Evolutionary conservation across 2,329 filamentous ascomycete genomes (phyloP).

Genomic region (Septoria petroselini): DNA sequence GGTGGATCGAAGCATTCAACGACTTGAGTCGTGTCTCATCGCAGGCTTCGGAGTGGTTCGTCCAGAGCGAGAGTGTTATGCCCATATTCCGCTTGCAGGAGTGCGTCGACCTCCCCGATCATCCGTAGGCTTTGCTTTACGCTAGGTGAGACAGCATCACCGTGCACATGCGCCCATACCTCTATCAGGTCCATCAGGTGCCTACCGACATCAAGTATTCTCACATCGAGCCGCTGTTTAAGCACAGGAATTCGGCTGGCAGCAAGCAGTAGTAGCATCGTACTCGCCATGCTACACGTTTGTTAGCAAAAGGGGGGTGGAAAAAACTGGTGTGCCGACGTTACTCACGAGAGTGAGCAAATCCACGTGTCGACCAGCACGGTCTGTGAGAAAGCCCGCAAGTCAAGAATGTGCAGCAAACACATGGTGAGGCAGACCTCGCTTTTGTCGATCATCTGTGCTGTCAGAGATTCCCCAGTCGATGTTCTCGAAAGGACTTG

Average conservation of each 20-base stretch:
- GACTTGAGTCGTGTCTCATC: not conserved
- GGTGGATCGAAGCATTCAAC: not conserved
- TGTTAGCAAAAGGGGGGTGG: too few species aligned
- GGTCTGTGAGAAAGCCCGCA: slow-evolving; percentile 16
- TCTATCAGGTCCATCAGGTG: slow-evolving; percentile 14
- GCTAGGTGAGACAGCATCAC: slow-evolving; percentile 13
- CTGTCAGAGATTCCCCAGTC: slow-evolving; percentile 3
- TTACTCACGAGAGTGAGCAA: slow-evolving; percentile 14
- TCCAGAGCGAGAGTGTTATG: not conserved
- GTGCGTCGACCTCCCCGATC: slow-evolving; percentile 8
- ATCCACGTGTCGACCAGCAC: slow-evolving; percentile 21
- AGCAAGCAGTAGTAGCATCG: slow-evolving; percentile 17
- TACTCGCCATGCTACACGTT: slow-evolving; percentile 15
- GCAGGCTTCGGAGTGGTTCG: not conserved
- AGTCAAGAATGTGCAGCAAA: slow-evolving; percentile 16
- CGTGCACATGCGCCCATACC: slow-evolving; percentile 13
- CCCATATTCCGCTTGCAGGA: slow-evolving; percentile 10
- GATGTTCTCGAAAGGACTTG: slow-evolving; percentile 14
- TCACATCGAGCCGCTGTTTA: slow-evolving; percentile 8
- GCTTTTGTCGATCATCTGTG: slow-evolving; percentile 12
- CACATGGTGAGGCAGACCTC: slow-evolving; percentile 19
- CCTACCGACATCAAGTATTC: slow-evolving; percentile 5
- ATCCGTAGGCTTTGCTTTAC: slow-evolving; percentile 18
- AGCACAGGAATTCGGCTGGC: slow-evolving; percentile 10
- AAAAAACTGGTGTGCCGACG: too few species aligned